Conservation (phyloP, 495 filamentous ascomycete genomes). For the Aspergillus nidulans region DNA sequence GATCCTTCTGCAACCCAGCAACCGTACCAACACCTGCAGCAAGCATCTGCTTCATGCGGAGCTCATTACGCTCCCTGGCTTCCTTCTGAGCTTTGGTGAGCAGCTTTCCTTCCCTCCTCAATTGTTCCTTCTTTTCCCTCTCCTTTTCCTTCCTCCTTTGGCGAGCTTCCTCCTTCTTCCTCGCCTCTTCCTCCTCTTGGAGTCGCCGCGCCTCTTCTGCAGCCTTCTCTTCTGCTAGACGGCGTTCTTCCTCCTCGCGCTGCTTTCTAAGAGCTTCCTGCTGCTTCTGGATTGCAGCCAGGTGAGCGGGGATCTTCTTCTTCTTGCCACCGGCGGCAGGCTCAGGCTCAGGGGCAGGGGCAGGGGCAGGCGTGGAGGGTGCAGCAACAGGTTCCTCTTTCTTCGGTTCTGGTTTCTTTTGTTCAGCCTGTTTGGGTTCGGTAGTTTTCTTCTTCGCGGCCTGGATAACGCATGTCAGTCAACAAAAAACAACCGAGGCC, state of each 20-base stretch:
- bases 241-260: conserved; percentile 70
- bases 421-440: conserved; percentile 24
- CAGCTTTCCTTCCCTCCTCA: conserved; percentile 92
- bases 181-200: conserved; percentile 68
- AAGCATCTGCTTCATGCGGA: conserved; percentile 92
- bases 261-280: conserved; percentile 73
- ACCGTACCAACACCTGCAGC: conserved; percentile 74
- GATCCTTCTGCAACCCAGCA: conserved; percentile 60
- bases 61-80: conserved; percentile 73
- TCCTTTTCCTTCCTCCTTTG: conserved; percentile 90
- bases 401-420: conserved; percentile 32
- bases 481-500: not conserved
- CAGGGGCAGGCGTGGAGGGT: conserved; percentile 17
- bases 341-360: not conserved
- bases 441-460: conserved; percentile 58
- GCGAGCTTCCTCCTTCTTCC: conserved; percentile 66
- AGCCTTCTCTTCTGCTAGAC: conserved; percentile 68
- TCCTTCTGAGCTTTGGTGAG: conserved; percentile 92
- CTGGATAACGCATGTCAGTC: conserved; percentile 29
- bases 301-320: conserved; percentile 81
- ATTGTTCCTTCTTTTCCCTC: conserved; percentile 89
- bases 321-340: conserved; percentile 62
- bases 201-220: conserved; percentile 66
- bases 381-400: conserved; percentile 40
- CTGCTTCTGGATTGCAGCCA: conserved; percentile 83